Percentiles rank a stretch among this genome's conserved stretches.
phyloP scores from a whole-genome alignment of 2,329 filamentous ascomycete genomes.

The Clonostachys sp. region DNA sequence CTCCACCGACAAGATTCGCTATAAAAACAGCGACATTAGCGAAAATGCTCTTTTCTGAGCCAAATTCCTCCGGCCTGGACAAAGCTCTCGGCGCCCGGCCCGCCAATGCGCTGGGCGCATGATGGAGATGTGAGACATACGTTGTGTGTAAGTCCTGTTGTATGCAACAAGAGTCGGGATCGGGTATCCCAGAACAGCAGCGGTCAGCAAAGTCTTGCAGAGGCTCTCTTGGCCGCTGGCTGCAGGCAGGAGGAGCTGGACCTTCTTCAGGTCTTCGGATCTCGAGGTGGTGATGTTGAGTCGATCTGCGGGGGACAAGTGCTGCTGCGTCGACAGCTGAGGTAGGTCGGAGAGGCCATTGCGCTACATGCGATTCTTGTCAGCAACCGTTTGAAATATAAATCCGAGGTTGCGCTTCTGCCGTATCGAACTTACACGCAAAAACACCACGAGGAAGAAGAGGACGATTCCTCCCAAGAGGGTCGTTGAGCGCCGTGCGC shows the following conservation, averaged over 20 bases:
- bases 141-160: neutral
- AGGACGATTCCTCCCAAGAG: conserved; percentile 1
- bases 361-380: neutral
- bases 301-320: neutral
- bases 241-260: conserved; percentile 18
- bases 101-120: neutral
- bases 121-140: neutral
- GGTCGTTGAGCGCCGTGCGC: conserved; percentile 1
- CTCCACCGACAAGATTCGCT: conserved; percentile 9
- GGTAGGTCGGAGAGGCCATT: conserved; percentile 1
- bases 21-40: neutral
- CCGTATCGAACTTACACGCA: neutral
- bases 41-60: too few species aligned
- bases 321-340: neutral
- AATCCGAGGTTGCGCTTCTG: too few species aligned
- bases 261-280: conserved; percentile 1
- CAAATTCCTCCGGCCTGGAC: neutral
- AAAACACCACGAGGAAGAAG: neutral
- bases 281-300: neutral
- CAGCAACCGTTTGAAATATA: neutral
- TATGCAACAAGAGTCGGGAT: conserved; percentile 13
- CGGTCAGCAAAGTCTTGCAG: conserved; percentile 23
- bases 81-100: neutral
- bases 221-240: conserved; percentile 14
- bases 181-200: conserved; percentile 18